Percentiles rank a stretch among this genome's conserved stretches.
Conservation (phyloP, 306 rosid genomes). For the Mucuna pruriens region DNA sequence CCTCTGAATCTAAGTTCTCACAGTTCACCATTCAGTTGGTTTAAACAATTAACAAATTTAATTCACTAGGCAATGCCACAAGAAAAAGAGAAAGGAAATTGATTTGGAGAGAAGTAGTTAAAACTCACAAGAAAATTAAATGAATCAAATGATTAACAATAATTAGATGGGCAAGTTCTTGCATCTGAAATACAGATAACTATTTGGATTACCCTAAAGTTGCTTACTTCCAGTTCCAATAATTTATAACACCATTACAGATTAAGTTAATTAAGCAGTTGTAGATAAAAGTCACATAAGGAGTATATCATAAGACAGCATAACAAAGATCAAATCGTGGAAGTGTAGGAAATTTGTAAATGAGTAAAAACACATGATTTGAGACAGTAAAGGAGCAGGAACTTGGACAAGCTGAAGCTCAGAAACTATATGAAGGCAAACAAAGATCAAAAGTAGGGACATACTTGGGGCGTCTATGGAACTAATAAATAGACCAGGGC, state of each 20-base stretch:
- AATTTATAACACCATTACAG: neutral
- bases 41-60: neutral
- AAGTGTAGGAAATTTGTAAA: neutral
- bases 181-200: neutral
- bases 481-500: neutral
- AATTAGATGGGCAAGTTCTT: neutral
- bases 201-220: neutral
- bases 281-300: neutral
- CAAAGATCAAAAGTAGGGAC: neutral
- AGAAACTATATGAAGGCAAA: neutral
- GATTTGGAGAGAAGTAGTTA: neutral
- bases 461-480: neutral
- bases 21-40: neutral
- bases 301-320: neutral
- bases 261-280: neutral
- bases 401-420: neutral
- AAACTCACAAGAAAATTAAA: neutral
- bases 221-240: neutral
- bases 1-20: neutral
- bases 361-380: neutral
- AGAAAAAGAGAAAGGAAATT: neutral
- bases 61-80: neutral
- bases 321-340: neutral
- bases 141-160: neutral
- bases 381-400: neutral